phyloP scores from a whole-genome alignment of 1,284 basidiomycete genomes.

The Ceratobasidium sp. region DNA sequence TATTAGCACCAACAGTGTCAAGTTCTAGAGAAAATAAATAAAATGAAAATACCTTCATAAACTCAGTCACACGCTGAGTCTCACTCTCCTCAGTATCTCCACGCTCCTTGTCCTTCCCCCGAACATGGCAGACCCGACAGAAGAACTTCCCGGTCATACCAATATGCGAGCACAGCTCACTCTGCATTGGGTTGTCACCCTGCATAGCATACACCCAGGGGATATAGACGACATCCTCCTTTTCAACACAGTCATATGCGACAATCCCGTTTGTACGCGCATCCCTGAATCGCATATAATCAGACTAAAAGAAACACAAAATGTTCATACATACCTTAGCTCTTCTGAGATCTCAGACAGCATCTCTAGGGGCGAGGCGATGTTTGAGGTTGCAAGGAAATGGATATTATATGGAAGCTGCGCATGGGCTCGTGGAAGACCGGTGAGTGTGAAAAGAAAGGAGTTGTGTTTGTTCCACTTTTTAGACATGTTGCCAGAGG shows the following conservation, averaged over 20 bases:
- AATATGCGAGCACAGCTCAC: conserved; percentile 63
- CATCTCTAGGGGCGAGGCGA: conserved; percentile 63
- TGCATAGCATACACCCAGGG: conserved; percentile 59
- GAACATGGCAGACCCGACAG: conserved; percentile 60
- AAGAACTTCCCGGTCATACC: conserved; percentile 61
- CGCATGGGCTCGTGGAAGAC: conserved; percentile 53
- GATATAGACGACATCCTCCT: conserved; percentile 57
- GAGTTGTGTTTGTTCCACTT: conserved; percentile 65
- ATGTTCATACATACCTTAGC: conserved; percentile 52
- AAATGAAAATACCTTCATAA: not conserved
- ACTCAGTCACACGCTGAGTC: not conserved
- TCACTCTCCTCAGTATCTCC: not conserved
- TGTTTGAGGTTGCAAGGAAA: conserved; percentile 63
- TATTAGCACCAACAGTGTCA: not conserved
- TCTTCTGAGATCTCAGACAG: conserved; percentile 58
- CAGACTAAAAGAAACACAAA: not conserved
- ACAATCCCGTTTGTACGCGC: conserved; percentile 54
- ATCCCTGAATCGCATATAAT: not conserved
- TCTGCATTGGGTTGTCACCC: conserved; percentile 66
- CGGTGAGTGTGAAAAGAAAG: conserved; percentile 58
- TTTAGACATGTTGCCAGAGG: conserved; percentile 63
- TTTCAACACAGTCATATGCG: conserved; percentile 59
- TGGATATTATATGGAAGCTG: conserved; percentile 58
- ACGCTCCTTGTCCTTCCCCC: conserved; percentile 50
- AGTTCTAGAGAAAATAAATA: too few species aligned